These are phyloP conservation scores for Vanrija sp. DNA, from an alignment of 1,284 basidiomycete species.

Conservation along the genomic window DNA sequence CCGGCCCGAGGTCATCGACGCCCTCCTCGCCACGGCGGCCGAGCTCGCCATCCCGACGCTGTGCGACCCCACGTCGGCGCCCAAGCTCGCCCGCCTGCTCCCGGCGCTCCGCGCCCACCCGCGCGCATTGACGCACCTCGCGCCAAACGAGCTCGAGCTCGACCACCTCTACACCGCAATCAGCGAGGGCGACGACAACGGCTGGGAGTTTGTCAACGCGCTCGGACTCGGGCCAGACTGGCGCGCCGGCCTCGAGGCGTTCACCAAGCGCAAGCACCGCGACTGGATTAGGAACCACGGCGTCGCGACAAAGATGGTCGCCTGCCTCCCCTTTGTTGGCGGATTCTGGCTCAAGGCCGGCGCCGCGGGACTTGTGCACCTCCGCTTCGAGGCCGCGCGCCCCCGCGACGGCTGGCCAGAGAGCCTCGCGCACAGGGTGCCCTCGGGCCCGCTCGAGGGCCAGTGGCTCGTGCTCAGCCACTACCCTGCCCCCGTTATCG, in stretches of 20 bases:
- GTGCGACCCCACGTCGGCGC: conserved; percentile 76
- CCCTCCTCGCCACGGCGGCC: conserved; percentile 50
- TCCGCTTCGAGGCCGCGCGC: conserved; percentile 51
- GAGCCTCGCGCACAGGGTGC: conserved; percentile 43
- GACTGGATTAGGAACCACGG: conserved; percentile 49
- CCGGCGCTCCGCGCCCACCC: conserved; percentile 56
- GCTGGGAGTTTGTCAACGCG: conserved; percentile 54
- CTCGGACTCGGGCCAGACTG: conserved; percentile 63
- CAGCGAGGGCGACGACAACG: conserved; percentile 2
- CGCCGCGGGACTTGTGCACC: conserved; percentile 50
- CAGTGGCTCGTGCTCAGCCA: conserved; percentile 60
- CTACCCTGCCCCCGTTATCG: conserved; percentile 59
- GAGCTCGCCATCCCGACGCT: conserved; percentile 39
- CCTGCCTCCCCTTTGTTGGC: conserved; percentile 73
- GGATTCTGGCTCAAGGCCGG: conserved; percentile 81
- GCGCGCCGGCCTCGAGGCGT: conserved; percentile 60
- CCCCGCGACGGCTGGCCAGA: conserved; percentile 47
- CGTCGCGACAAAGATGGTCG: conserved; percentile 70
- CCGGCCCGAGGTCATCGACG: conserved; percentile 55
- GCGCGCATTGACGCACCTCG: conserved; percentile 59
- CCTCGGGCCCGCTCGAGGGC: conserved; percentile 11
- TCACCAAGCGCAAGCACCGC: conserved; percentile 49
- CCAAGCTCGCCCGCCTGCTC: conserved; percentile 69
- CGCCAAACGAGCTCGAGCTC: conserved; percentile 78
- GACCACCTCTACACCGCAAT: conserved; percentile 57